These are phyloP conservation scores for Wickerhamiella dianesei DNA, from an alignment of 805 yeast species.

Conservation along the genomic window DNA sequence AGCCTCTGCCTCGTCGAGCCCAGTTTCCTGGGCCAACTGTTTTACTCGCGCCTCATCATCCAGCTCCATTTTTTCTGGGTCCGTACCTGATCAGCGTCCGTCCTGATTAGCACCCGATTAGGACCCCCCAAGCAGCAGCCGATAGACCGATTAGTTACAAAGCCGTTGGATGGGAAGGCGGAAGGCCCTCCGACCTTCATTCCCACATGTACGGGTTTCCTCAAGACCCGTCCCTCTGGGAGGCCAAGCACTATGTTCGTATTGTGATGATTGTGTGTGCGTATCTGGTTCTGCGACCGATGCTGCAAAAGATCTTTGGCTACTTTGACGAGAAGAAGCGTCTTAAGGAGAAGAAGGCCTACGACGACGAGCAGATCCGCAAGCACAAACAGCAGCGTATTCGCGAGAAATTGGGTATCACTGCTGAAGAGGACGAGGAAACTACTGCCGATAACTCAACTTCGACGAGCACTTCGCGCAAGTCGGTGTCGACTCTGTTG, in stretches of 20 bases:
- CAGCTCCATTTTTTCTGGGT: background rate
- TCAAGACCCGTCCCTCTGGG: constrained; percentile 18
- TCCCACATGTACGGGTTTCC: constrained; percentile 24
- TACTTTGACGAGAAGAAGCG: constrained; percentile 19
- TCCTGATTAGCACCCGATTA: no score
- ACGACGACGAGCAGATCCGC: constrained; percentile 19
- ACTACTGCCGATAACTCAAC: background rate
- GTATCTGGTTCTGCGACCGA: constrained; percentile 23
- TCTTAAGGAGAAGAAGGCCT: constrained; percentile 14
- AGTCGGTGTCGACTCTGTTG: constrained; percentile 8
- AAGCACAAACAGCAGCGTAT: constrained; percentile 19
- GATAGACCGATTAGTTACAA: no score
- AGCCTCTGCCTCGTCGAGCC: constrained; percentile 4
- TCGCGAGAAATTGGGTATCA: constrained; percentile 17
- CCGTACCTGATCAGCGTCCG: no score
- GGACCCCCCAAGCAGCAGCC: no score
- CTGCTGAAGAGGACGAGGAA: constrained; percentile 5
- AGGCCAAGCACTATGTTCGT: constrained; percentile 22
- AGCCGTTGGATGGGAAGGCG: background rate
- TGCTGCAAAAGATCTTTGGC: constrained; percentile 20
- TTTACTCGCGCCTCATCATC: no score
- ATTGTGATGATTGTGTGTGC: constrained; percentile 20
- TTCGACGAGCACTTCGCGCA: no score
- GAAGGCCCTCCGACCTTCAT: background rate
- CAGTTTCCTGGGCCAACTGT: constrained; percentile 3